Base-by-base conservation (phyloP, 2,329 filamentous ascomycete genomes). In the Hymenoscyphus albidus region DNA sequence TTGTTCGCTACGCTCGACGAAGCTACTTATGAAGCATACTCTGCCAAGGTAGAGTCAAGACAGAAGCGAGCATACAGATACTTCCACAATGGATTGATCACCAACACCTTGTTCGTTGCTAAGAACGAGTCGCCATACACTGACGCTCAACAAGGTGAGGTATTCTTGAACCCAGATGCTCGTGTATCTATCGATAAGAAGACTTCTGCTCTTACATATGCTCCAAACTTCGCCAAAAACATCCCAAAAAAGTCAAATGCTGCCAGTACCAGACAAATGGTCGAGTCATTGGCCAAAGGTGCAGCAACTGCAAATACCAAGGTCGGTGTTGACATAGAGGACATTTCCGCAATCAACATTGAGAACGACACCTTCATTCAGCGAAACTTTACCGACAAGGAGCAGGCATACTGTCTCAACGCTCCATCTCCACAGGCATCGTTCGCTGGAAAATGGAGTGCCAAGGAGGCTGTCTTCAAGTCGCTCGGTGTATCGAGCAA, bases 21-120 rank as follows among this genome's bases (percentile, higher is more conserved):
- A 79, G 82, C 88, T 58, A 90, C 91, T 61, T 99, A 92, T 79
- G 80, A 86, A 65, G 82, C 86, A 64, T 99, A 99, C 85, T 90
- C 89, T 76, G 80, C 82, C 75, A 98, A 96, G 85, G 92, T 98
- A 18, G 89, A 92, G 74, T 88, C 92, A 48, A 88, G 95, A 69
- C 96, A 99, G 80, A 98, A 97, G 92, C 97, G 94, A 83, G 92
- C 95, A 0, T 99, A 99, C 84, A 88, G 95, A 69, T 98, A 92
- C 87, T 97, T 96, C 88, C 96, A 99, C 82, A 96, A 97, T 74
- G 93, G 94, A 68, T 84, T 99, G 77, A 93, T 98, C 84, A 97
- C 96, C 84, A 98, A 99, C 84, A 92, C 88, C 70, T 85, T 99
- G 78, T 99, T 99, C 80, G 93, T 96, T 68, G 93, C 96, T 78